These are phyloP conservation scores for Vanrija sp. DNA, from an alignment of 1,284 basidiomycete species.

Conservation along the genomic window DNA sequence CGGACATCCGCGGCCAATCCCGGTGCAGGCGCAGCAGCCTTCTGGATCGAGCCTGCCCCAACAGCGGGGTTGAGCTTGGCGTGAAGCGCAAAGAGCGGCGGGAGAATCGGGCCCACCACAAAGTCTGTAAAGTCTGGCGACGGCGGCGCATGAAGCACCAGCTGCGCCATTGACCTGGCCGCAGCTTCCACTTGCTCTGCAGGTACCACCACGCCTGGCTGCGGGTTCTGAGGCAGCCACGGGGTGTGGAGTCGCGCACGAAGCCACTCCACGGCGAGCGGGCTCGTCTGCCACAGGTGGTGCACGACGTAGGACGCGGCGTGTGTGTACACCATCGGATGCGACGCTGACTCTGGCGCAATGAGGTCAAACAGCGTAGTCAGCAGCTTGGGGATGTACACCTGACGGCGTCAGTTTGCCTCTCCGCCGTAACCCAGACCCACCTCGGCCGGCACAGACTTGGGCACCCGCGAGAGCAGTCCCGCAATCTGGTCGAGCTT, in stretches of 20 bases:
- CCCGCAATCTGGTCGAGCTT: conserved; percentile 39
- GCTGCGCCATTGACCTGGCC: conserved; percentile 31
- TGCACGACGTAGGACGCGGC: conserved; percentile 32
- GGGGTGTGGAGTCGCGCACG: conserved; percentile 49
- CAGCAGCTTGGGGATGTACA: conserved; percentile 29
- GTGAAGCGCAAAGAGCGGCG: conserved; percentile 63
- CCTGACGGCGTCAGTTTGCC: conserved; percentile 7
- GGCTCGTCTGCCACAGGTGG: conserved; percentile 22
- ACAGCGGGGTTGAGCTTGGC: conserved; percentile 53
- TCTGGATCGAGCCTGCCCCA: conserved; percentile 6
- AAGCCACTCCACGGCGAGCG: conserved; percentile 42
- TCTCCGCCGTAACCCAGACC: background rate
- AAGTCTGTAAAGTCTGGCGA: conserved; percentile 63
- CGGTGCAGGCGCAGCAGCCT: conserved; percentile 56
- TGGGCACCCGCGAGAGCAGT: conserved; percentile 30
- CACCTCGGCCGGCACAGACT: conserved; percentile 23
- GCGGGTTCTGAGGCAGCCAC: conserved; percentile 22
- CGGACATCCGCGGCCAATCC: conserved; percentile 48
- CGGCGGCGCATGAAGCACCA: conserved; percentile 63
- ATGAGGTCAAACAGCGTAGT: conserved; percentile 25
- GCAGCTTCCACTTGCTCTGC: conserved; percentile 1
- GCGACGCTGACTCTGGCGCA: conserved; percentile 14
- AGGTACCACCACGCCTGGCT: background rate
- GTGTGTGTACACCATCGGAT: conserved; percentile 27
- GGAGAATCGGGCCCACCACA: conserved; percentile 64